phyloP scores from a whole-genome alignment of 2,329 filamentous ascomycete species.

The Aspergillus sp. region DNA sequence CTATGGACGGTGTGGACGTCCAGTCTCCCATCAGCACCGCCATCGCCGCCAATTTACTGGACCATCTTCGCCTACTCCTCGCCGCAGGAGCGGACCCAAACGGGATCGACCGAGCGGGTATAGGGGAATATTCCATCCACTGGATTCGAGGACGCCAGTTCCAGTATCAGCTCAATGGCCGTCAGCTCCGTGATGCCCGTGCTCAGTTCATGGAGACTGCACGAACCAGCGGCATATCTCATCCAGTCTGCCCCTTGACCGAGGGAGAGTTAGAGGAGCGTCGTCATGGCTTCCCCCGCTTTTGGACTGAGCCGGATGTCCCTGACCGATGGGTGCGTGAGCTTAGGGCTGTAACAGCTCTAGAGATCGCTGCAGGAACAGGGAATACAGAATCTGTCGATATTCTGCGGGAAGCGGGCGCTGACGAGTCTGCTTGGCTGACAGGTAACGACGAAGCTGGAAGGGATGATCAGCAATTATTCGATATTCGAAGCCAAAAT shows the following conservation, averaged over 20 bases:
- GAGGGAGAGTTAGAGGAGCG: slow-evolving; percentile 10
- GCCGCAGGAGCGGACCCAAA: slow-evolving; percentile 9
- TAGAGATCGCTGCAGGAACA: slow-evolving; percentile 9
- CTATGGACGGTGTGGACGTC: slow-evolving; percentile 2
- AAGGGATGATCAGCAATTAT: neutral
- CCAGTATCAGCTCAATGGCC: neutral
- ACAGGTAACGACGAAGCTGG: neutral
- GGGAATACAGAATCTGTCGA: slow-evolving; percentile 7
- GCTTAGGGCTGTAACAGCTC: slow-evolving; percentile 6
- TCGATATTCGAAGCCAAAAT: slow-evolving; percentile 1
- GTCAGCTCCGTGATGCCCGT: neutral
- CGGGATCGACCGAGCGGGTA: neutral
- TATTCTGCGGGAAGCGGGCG: slow-evolving; percentile 9
- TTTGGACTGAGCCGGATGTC: slow-evolving; percentile 15
- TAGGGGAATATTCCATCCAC: slow-evolving; percentile 6
- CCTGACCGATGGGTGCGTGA: slow-evolving; percentile 7
- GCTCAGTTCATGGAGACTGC: slow-evolving; percentile 6
- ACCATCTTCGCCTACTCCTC: slow-evolving; percentile 6
- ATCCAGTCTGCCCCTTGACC: slow-evolving; percentile 10
- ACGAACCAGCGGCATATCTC: slow-evolving; percentile 4
- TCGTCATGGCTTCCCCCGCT: slow-evolving; percentile 8
- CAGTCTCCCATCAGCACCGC: slow-evolving; percentile 10
- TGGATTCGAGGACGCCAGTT: slow-evolving; percentile 8
- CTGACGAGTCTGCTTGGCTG: slow-evolving; percentile 14
- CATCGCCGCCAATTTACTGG: slow-evolving; percentile 2